phyloP scores from a whole-genome alignment of 805 yeast species.

The Myxozyma monticola region DNA sequence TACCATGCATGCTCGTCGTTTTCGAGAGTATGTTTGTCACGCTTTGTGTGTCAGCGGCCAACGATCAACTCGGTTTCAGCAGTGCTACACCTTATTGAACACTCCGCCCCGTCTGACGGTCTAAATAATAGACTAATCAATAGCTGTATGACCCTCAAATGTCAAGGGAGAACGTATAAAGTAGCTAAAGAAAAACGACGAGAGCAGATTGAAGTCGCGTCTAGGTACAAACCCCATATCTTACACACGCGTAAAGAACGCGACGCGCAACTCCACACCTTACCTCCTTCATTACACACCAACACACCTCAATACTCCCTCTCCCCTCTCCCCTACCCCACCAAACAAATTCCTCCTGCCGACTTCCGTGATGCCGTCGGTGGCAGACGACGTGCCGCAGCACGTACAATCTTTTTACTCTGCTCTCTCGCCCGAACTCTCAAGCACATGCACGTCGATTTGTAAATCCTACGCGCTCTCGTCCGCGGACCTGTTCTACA shows the following conservation, averaged over 20 bases:
- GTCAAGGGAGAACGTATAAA: too few relatives aligned
- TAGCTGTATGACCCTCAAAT: too few relatives aligned
- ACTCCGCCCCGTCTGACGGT: too few relatives aligned
- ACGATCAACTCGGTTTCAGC: too few relatives aligned
- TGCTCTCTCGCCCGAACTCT: not conserved
- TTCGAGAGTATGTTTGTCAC: too few relatives aligned
- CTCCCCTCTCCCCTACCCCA: not conserved
- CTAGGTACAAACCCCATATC: slow-evolving; percentile 6
- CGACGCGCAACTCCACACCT: slow-evolving; percentile 1
- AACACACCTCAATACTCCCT: not conserved
- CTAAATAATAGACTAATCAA: too few relatives aligned
- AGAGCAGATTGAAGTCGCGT: too few relatives aligned
- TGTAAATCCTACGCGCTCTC: slow-evolving; percentile 15
- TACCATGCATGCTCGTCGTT: too few relatives aligned
- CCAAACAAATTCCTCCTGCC: not conserved
- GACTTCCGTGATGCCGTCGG: slow-evolving; percentile 13
- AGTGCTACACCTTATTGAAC: too few relatives aligned
- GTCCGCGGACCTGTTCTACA: slow-evolving; percentile 19
- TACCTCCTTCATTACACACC: not conserved
- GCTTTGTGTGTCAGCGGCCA: too few relatives aligned
- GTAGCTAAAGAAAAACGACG: too few relatives aligned
- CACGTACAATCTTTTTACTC: not conserved
- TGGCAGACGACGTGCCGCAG: not conserved
- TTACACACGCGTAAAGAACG: slow-evolving; percentile 6
- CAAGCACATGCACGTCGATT: slow-evolving; percentile 2